Evolutionary conservation across 306 rosid genomes (phyloP), one percentile per base, ranked within the genome.

Genomic region (Leucaena leucocephala): DNA sequence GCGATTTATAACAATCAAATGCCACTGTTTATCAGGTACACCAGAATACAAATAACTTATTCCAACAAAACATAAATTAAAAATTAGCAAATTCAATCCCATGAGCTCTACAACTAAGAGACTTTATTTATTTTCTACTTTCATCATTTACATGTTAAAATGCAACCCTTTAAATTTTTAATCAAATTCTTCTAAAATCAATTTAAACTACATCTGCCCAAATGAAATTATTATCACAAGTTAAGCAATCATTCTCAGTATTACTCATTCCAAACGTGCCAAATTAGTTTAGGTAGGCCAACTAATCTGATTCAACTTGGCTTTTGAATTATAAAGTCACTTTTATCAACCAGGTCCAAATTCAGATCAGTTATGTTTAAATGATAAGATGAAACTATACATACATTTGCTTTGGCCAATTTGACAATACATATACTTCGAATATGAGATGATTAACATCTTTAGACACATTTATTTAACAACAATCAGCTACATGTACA

Each of bases 391-490:
- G 59, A 33, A 46, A 43, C 17, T 43, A 63, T 45, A 61, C 11
- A 35, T 14, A 35, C 67, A 22, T 45, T 58, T 58, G 16, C 35
- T 66, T 19, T 55, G 52, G 45, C 36, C 46, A 40, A 55, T 66
- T 16, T 14, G 50, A 43, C 52, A 66, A 12, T 48, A 2, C 54
- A 48, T 48, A 48, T 14, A 10, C 50, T 11, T 46, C 2, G 0
- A 74, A 69, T 2, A 45, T 39, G 69, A 43, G 74, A 81, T 22
- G 38, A 27, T 35, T 71, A 34, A 27, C 45, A 76, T 76, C 78
- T 63, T 33, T 12, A 54, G 12, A 71, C 39, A 10, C 46, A 62
- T 34, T 48, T 66, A 58, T 57, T 40, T 21, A 6, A 61, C 76
- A 61, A 19, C 50, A 75, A 65, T 19, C 63, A 14, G 65, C 49